Conservation (phyloP, 2,329 filamentous ascomycete genomes). For the Aspergillus sp. region DNA sequence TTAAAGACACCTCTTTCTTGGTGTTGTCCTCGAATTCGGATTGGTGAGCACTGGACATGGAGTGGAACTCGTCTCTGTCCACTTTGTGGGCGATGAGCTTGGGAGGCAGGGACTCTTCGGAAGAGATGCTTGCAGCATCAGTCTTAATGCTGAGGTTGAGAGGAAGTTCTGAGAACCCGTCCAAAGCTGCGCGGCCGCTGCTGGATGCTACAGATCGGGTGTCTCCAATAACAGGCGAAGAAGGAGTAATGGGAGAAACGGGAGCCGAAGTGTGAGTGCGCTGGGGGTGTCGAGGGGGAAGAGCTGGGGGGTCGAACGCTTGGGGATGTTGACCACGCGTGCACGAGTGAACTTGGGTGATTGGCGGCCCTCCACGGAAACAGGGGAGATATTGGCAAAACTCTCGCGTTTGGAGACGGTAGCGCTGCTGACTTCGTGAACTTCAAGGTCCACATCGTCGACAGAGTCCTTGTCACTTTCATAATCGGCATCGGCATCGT, state of each 20-base stretch:
- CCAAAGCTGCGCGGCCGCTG: constrained; percentile 15
- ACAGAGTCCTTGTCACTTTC: constrained; percentile 5
- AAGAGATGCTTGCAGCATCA: constrained; percentile 7
- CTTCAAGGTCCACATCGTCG: constrained; percentile 26
- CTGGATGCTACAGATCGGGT: constrained; percentile 14
- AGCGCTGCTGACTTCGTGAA: constrained; percentile 49
- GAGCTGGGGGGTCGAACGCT: constrained; percentile 66
- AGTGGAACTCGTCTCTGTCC: constrained; percentile 39
- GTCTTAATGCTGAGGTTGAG: constrained; percentile 6
- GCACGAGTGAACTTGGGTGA: constrained; percentile 70
- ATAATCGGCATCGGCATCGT: constrained; percentile 8
- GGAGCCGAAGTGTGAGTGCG: constrained; percentile 21
- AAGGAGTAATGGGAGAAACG: constrained; percentile 17
- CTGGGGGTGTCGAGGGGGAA: constrained; percentile 69
- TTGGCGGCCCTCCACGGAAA: constrained; percentile 55
- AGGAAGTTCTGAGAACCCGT: constrained; percentile 13
- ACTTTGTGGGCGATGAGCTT: constrained; percentile 10
- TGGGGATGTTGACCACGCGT: constrained; percentile 78
- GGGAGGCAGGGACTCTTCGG: constrained; percentile 4
- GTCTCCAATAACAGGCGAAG: constrained; percentile 19
- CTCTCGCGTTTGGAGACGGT: constrained; percentile 45
- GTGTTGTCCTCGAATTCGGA: constrained; percentile 9
- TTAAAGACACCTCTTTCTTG: too few species aligned
- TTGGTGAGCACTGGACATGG: constrained; percentile 30
- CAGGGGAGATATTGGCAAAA: constrained; percentile 39